Conservation (phyloP, 1,139 yeast species). For the Lodderomyces orthopsilosis region DNA sequence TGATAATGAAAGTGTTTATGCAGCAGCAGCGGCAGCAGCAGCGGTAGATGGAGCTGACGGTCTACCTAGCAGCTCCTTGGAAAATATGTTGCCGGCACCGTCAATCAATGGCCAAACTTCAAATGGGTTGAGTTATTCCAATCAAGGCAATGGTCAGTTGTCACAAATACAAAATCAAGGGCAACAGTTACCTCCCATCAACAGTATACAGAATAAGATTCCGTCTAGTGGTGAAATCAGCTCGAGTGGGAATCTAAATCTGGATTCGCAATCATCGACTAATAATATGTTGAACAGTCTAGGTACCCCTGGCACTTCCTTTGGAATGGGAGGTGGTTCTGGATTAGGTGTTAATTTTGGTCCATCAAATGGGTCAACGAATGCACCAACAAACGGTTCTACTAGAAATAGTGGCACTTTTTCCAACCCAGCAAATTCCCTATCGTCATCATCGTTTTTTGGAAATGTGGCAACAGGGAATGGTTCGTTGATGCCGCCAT, state of each 20-base stretch:
- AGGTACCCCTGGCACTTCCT: neutral
- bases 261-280: neutral
- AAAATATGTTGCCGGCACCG: conserved; percentile 12
- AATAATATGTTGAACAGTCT: neutral
- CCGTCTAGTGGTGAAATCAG: conserved; percentile 15
- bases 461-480: conserved; percentile 3
- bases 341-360: neutral
- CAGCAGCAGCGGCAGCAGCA: conserved; percentile 13
- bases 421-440: neutral
- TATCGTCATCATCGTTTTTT: conserved; percentile 3
- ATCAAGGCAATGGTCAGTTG: conserved; percentile 1
- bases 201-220: conserved; percentile 34
- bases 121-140: conserved; percentile 2
- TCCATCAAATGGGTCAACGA: neutral
- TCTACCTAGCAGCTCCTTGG: conserved; percentile 14
- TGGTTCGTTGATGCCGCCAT: conserved; percentile 16
- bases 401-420: conserved; percentile 2
- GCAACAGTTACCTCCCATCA: conserved; percentile 38
- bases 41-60: conserved; percentile 4
- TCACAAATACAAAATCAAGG: conserved; percentile 28
- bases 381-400: conserved; percentile 7
- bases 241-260: neutral
- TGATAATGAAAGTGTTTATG: conserved; percentile 13
- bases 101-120: neutral
- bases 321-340: neutral